Conservation (phyloP, 192 early-diverging fungal species). For the Backusella circina region DNA sequence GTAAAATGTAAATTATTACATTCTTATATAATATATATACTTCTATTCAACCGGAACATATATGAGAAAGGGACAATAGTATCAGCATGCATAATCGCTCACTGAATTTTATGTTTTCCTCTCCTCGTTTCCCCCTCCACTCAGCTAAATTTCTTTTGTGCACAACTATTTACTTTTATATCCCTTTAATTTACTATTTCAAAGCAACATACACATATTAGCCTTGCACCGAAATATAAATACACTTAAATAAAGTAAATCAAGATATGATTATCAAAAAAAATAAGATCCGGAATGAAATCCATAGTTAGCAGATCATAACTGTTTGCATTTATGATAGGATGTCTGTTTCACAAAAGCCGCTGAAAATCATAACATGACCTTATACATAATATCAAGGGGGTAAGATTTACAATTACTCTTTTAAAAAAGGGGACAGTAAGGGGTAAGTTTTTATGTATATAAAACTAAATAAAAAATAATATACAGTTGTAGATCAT, state of each 20-base stretch:
- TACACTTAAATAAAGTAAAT: not conserved
- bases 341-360: not conserved
- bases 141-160: not conserved
- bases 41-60: not conserved
- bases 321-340: not conserved
- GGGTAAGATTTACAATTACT: not conserved
- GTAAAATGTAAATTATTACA: not conserved
- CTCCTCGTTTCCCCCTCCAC: not conserved
- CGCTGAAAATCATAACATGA: not conserved
- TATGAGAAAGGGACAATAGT: not conserved
- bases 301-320: not conserved
- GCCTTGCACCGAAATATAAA: not conserved
- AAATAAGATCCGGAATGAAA: not conserved
- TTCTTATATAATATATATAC: not conserved
- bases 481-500: not conserved
- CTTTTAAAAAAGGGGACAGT: not conserved
- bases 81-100: not conserved
- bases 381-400: not conserved
- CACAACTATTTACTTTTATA: not conserved
- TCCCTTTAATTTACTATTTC: not conserved
- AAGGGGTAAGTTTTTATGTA: not conserved
- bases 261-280: not conserved
- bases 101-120: not conserved
- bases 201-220: not conserved
- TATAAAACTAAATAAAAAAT: not conserved